Evolutionary conservation across 2,329 filamentous ascomycete species (phyloP), one percentile per base, ranked within the genome.

Genomic region (Aspergillus candidus): DNA sequence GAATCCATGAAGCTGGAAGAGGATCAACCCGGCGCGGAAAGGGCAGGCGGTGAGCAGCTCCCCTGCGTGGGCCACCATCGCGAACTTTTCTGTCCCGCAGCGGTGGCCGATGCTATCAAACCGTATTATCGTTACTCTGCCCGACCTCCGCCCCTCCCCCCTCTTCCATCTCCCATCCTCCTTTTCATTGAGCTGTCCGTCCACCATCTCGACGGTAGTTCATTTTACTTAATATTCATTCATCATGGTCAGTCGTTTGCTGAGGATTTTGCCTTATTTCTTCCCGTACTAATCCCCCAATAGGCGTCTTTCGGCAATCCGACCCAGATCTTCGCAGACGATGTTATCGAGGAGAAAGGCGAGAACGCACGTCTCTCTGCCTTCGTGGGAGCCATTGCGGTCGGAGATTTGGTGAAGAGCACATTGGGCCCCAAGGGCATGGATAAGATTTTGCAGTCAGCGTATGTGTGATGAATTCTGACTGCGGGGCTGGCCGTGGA

Each of bases 341-440:
- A 94, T 67, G 93, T 94, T 57, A 93, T 86, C 46, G 88, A 97
- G 73, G 91, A 97, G 75, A 97, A 95, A 76, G 93, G 93, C 61
- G 91, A 97, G 76, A 97, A 97, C 86, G 91, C 93, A 62, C 88
- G 91, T 79, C 84, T 97, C 59, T 86, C 88, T n/a, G 91, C 91
- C 54, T 98, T 98, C 62, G 91, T 98, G 44, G 93, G 93, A 59
- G 93, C 93, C 66, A 98, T 98, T 63, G 93, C 93, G 44, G 93
- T 98, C 37, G 93, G 93, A 42, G 93, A 98, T 61, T 72, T 98
- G 56, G 93, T 98, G 42, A 98, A 98, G 79, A 94, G 88, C 69
- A 97, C 93, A 10, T 74, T 98, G 30, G 93, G 93, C 6, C 93
- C 93, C 32, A 97, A 97, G 75, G 93, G 93, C 58, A 97, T 97